Evolutionary conservation across 768 basidiomycete species (phyloP).

Genomic region (Xerocomellus amylosporus): DNA sequence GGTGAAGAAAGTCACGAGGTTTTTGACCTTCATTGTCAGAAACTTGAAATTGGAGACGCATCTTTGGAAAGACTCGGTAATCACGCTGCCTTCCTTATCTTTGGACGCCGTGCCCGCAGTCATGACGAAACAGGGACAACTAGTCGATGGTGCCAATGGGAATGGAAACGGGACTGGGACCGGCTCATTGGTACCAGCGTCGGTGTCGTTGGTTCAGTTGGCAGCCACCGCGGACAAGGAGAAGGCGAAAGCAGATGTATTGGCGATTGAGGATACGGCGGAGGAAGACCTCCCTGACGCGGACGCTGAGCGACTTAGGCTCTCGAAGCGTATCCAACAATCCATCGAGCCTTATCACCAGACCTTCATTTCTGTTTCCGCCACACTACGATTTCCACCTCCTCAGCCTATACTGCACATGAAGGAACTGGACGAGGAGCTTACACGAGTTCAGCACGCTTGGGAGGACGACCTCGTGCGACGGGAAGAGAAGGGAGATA

Average conservation of each 20-base stretch:
- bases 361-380: conserved; percentile 92
- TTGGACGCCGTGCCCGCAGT: conserved; percentile 58
- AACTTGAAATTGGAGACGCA: conserved; percentile 93
- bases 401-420: conserved; percentile 86
- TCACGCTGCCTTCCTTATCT: conserved; percentile 66
- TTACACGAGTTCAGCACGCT: conserved; percentile 63
- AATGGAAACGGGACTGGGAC: conserved; percentile 14
- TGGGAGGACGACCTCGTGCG: conserved; percentile 88
- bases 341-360: conserved; percentile 80
- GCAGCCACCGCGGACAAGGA: conserved; percentile 17
- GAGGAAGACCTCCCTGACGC: conserved; percentile 59
- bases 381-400: conserved; percentile 87
- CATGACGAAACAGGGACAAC: conserved; percentile 29
- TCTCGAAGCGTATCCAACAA: conserved; percentile 76
- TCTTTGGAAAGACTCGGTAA: conserved; percentile 88
- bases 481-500: conserved; percentile 60
- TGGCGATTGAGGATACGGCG: conserved; percentile 28
- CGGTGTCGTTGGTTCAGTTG: conserved; percentile 27
- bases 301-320: conserved; percentile 64
- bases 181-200: conserved; percentile 15
- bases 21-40: conserved; percentile 88
- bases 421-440: conserved; percentile 81
- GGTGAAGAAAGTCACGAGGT: conserved; percentile 90
- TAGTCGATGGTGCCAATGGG: conserved; percentile 21
- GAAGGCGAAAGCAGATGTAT: conserved; percentile 8